These are phyloP conservation scores for Boletus edulis DNA, from an alignment of 768 basidiomycete species.

Conservation along the genomic window DNA sequence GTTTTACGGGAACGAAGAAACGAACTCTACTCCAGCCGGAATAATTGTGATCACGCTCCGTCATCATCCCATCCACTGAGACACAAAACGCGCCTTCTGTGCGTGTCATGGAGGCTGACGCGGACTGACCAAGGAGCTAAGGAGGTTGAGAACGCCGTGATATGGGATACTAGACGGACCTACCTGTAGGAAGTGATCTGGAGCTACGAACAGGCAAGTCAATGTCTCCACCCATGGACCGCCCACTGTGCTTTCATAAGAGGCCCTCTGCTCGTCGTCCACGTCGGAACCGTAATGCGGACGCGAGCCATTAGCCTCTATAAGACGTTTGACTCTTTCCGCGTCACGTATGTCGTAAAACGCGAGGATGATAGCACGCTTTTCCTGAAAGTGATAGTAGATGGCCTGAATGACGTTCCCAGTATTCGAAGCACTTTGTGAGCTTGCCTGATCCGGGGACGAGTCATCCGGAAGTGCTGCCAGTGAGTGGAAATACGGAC, in stretches of 20 bases:
- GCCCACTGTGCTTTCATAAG: slow-evolving; percentile 1
- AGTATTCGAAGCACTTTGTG: slow-evolving; percentile 11
- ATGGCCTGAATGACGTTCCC: slow-evolving; percentile 51
- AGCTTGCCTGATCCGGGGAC: slow-evolving; percentile 1
- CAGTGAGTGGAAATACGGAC: slow-evolving; percentile 30
- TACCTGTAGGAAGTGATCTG: slow-evolving; percentile 47
- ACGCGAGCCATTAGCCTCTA: slow-evolving; percentile 27
- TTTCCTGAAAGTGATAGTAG: slow-evolving; percentile 48
- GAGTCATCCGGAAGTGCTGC: slow-evolving; percentile 17
- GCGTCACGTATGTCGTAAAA: slow-evolving; percentile 63
- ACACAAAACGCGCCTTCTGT: slow-evolving; percentile 54
- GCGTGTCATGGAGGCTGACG: slow-evolving; percentile 47
- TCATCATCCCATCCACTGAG: slow-evolving; percentile 33
- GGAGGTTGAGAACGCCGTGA: slow-evolving; percentile 5
- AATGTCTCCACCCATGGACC: slow-evolving; percentile 27
- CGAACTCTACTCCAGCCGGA: slow-evolving; percentile 24
- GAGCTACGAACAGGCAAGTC: slow-evolving; percentile 44
- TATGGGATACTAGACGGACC: slow-evolving; percentile 9
- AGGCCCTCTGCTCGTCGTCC: slow-evolving; percentile 6
- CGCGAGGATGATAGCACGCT: slow-evolving; percentile 54
- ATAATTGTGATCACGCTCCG: slow-evolving; percentile 20
- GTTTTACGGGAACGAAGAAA: slow-evolving; percentile 27
- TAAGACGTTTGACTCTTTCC: slow-evolving; percentile 41
- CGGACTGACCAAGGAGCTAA: slow-evolving; percentile 50
- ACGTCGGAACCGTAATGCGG: neutral